These are phyloP conservation scores for Fagus crenata DNA, from an alignment of 306 rosid species.

Conservation along the genomic window DNA sequence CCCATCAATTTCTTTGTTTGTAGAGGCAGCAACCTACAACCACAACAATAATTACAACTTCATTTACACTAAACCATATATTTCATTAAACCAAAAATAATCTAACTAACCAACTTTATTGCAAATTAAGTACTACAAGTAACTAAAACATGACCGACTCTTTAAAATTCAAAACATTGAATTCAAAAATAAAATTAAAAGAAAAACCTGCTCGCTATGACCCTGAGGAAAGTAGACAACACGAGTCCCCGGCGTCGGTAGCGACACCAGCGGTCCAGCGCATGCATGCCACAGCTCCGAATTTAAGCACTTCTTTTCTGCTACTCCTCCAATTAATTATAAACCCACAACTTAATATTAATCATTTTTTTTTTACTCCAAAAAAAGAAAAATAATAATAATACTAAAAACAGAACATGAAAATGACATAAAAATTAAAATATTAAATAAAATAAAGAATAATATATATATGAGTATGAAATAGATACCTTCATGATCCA, in stretches of 20 bases:
- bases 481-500: constrained; percentile 75
- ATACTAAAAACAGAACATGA: constrained; percentile 32
- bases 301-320: constrained; percentile 80
- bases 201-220: constrained; percentile 76
- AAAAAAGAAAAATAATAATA: constrained; percentile 29
- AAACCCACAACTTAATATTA: neutral
- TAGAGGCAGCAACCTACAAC: constrained; percentile 74
- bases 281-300: constrained; percentile 99
- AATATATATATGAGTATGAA: constrained; percentile 33
- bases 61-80: constrained; percentile 2
- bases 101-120: neutral
- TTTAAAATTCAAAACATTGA: neutral
- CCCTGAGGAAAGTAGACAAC: constrained; percentile 96
- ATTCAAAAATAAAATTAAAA: constrained; percentile 29
- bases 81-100: neutral
- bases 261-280: constrained; percentile 83
- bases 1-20: constrained; percentile 75
- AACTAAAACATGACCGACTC: neutral
- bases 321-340: constrained; percentile 32
- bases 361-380: constrained; percentile 7
- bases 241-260: constrained; percentile 70
- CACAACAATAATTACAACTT: neutral
- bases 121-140: neutral
- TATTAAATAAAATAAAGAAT: constrained; percentile 6
- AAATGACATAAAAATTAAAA: constrained; percentile 39